Base-by-base conservation (phyloP, 495 filamentous ascomycete species). In the Glarea lozoyensis region DNA sequence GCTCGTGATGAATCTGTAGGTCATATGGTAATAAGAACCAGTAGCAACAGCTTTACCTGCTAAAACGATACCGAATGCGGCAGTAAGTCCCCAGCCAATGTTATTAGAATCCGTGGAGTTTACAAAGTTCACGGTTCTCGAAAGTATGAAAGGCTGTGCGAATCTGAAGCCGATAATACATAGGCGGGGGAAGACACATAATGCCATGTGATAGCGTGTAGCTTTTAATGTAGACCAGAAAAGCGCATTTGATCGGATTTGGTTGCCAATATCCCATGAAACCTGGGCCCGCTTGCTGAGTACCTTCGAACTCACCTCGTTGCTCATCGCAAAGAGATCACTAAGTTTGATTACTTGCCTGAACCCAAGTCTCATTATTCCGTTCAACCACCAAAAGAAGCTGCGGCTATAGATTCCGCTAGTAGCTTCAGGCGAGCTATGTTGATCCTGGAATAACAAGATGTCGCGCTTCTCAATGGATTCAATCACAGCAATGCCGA, bases 331-430 rank as follows among this genome's bases (percentile, higher is more conserved):
- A n/a, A 13, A 30, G 16, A 18, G 4, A 12, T 1, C 17, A 40
- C 6, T 12, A 13, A 13, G 12, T 29, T 17, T 27, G 12, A 13
- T 17, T 21, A 25, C 5, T 13, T n/a, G n/a, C n/a, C n/a, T n/a
- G n/a, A n/a, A n/a, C n/a, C n/a, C n/a, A n/a, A n/a, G n/a, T n/a
- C n/a, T n/a, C n/a, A n/a, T 10, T 2, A 45, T 39, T 7, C 22
- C 30, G 44, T 78, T 81, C 40, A 81, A 56, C 78, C 79, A 84
- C 58, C 60, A 76, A 49, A 80, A 81, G 17, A 78, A 62, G 0
- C 56, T 58, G n/a, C 64, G 59, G 46, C 62, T 75, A 35, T 67
- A 75, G n/a, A 79, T 66, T 3, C 78, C 70, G 37, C 65, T 70
- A 0, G 66, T 76, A 10, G 70, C 71, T 46, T 84, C 79, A 0